Evolutionary conservation across 352 stramenopile species (phyloP).

Genomic region (Pythium myriotylum): DNA sequence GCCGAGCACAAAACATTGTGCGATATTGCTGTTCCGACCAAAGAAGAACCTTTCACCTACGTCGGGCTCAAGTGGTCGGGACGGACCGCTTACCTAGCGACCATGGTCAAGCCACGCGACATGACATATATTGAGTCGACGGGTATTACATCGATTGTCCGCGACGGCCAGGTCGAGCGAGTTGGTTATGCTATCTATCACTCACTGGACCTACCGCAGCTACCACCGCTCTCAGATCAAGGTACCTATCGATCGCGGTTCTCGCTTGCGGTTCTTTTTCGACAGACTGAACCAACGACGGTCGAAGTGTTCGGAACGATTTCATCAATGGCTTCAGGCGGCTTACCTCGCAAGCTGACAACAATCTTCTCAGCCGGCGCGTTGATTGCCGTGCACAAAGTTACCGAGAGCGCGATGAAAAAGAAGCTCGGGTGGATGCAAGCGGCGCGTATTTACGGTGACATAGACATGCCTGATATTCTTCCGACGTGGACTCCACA

Average conservation of each 20-base stretch:
- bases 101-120: slow-evolving; percentile 39
- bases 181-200: slow-evolving; percentile 41
- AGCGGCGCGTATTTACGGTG: not conserved
- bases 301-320: slow-evolving; percentile 57
- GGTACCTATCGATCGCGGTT: slow-evolving; percentile 50
- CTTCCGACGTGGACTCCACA: not conserved
- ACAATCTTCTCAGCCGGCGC: slow-evolving; percentile 20
- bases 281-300: slow-evolving; percentile 20
- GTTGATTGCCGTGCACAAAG: slow-evolving; percentile 30
- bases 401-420: slow-evolving; percentile 24
- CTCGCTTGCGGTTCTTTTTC: slow-evolving; percentile 46
- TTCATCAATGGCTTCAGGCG: slow-evolving; percentile 40
- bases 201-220: slow-evolving; percentile 34
- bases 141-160: slow-evolving; percentile 18
- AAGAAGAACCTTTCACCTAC: slow-evolving; percentile 26
- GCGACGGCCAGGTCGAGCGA: slow-evolving; percentile 10
- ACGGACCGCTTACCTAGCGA: not conserved
- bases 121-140: slow-evolving; percentile 53
- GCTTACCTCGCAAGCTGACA: slow-evolving; percentile 11
- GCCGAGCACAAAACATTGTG: slow-evolving; percentile 34
- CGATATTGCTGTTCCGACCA: slow-evolving; percentile 42
- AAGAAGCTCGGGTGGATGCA: slow-evolving; percentile 30
- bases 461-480: not conserved
- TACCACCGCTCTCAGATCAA: slow-evolving; percentile 34
- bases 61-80: slow-evolving; percentile 27